Percentiles rank a stretch among this genome's conserved stretches.
These are phyloP conservation scores for Nicotiana tomentosiformis DNA, from an alignment of 257 asterid genomes.

Conservation along the genomic window DNA sequence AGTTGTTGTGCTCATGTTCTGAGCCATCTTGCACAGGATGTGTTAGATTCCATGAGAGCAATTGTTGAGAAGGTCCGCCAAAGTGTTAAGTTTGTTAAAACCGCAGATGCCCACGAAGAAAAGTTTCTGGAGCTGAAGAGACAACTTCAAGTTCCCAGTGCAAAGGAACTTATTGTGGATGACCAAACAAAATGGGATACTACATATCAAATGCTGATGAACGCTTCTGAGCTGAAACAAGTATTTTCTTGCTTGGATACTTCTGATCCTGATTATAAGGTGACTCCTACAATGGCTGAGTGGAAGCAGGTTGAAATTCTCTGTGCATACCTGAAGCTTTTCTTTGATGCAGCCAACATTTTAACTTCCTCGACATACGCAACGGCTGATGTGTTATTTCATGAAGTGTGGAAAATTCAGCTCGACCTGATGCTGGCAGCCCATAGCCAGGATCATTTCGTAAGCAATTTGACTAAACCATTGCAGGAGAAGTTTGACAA, in stretches of 20 bases:
- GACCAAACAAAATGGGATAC: slow-evolving; percentile 69
- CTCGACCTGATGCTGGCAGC: slow-evolving; percentile 45
- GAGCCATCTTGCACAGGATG: slow-evolving; percentile 58
- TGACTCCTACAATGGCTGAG: slow-evolving; percentile 50
- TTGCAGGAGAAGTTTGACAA: slow-evolving; percentile 38
- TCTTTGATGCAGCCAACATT: slow-evolving; percentile 64
- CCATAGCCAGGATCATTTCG: slow-evolving; percentile 29
- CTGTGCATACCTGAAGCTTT: slow-evolving; percentile 49
- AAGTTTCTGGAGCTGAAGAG: slow-evolving; percentile 47
- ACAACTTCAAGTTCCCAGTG: slow-evolving; percentile 81
- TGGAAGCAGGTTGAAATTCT: slow-evolving; percentile 63
- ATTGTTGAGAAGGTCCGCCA: slow-evolving; percentile 55
- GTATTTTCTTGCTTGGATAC: slow-evolving; percentile 67
- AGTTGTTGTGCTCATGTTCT: slow-evolving; percentile 61
- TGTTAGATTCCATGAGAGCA: slow-evolving; percentile 33
- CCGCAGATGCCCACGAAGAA: slow-evolving; percentile 41
- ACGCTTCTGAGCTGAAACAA: slow-evolving; percentile 74
- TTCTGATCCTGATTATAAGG: slow-evolving; percentile 49
- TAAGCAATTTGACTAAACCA: slow-evolving; percentile 33
- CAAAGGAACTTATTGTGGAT: slow-evolving; percentile 49
- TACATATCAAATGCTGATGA: slow-evolving; percentile 74
- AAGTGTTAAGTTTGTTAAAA: slow-evolving; percentile 64
- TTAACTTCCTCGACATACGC: slow-evolving; percentile 42
- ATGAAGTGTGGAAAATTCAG: slow-evolving; percentile 52
- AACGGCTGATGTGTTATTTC: slow-evolving; percentile 53